These are phyloP conservation scores for Erysimum cheiranthoides DNA, from an alignment of 345 rosid species.

Conservation along the genomic window DNA sequence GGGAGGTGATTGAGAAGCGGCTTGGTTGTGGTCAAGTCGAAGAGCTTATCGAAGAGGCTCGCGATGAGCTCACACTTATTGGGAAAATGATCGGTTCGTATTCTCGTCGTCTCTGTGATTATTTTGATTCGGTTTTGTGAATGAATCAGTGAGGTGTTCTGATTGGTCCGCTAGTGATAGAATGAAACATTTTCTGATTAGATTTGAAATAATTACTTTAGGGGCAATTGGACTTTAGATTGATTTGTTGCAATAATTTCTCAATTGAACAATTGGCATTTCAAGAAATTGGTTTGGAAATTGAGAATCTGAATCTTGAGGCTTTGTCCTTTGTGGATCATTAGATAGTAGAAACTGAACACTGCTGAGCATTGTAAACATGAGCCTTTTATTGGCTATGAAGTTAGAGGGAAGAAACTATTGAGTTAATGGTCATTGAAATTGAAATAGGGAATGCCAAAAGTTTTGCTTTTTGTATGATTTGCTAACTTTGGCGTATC, in stretches of 20 bases:
- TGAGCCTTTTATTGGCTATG: background rate
- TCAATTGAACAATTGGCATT: background rate
- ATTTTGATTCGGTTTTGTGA: background rate
- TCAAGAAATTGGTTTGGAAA: background rate
- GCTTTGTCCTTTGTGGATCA: conserved; percentile 15
- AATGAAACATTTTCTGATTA: conserved; percentile 2
- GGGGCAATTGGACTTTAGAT: background rate
- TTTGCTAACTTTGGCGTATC: conserved; percentile 6
- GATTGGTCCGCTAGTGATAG: background rate
- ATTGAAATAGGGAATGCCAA: conserved; percentile 9
- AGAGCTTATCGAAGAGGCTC: conserved; percentile 97
- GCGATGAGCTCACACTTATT: conserved; percentile 90
- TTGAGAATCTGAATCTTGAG: conserved; percentile 23
- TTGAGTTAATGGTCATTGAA: background rate
- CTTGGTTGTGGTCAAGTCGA: conserved; percentile 98
- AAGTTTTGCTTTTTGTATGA: background rate
- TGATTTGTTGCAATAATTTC: background rate
- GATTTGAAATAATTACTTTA: background rate
- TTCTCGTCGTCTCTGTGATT: background rate
- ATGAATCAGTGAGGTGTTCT: background rate
- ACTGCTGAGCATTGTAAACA: background rate
- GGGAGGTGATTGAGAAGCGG: conserved; percentile 87
- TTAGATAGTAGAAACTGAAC: background rate
- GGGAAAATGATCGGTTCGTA: conserved; percentile 92
- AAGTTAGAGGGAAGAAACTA: background rate